Evolutionary conservation across 1,284 basidiomycete genomes (phyloP), one percentile per base, ranked within the genome.

Genomic region (Cystobasidiaceae sp.): DNA sequence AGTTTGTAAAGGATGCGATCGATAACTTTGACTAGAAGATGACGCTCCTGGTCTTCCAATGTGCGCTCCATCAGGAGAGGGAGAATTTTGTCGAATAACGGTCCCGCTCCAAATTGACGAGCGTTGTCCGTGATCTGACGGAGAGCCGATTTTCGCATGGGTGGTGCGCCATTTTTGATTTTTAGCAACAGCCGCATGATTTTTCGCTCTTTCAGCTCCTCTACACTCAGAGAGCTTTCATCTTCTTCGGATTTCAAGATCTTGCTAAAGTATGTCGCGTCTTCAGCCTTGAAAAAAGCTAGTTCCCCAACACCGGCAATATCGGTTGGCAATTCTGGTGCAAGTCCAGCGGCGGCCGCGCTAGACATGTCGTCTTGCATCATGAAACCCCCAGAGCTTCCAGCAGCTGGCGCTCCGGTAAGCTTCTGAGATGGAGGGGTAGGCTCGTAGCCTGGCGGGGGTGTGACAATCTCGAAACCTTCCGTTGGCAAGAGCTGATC

Each of bases 61-160:
- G 93, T 97, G 23, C 94, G 87, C 78, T 99, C 96, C 96, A 99
- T 99, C 69, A 99, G 87, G 57, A 99, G 81, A 0, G 94, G 96
- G 9, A 98, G 82, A 69, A 99, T 99, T 79, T 98, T 99, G 81
- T 98, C 96, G 77, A 98, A 99, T 7, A 98, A 82, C n/a, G 96
- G 96, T 23, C 93, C 94, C 27, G 96, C 93, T 59, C 94, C 94
- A 70, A 98, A 97, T 74, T 98, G 93, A 71, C 94, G 88, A 68
- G 96, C 96, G 77, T 97, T 96, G 82, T 99, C 96, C n/a, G 93
- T 97, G 75, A 99, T 97, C 77, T 97, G 93, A 61, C 94, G 85
- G 46, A 98, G 84, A 9, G 96, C 96, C 1, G 93, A 93, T 79
- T 99, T 99, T 68, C 96, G 86, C 70, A 97, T 93, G 7, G 94